Base-by-base conservation (phyloP, 2,329 filamentous ascomycete species). In the Cordyceps pruinosa region DNA sequence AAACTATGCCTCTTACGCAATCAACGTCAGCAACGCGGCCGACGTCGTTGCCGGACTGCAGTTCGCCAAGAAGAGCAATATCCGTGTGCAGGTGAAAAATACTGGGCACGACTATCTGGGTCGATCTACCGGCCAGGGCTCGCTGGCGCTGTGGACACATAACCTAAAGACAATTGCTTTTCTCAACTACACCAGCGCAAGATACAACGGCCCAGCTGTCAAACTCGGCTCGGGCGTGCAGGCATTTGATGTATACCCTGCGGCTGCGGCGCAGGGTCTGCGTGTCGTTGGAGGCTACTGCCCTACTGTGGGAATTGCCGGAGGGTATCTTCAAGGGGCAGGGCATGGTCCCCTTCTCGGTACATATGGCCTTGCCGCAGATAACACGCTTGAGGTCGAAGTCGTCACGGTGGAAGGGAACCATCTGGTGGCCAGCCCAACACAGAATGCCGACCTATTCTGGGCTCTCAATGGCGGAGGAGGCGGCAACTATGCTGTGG, bases 401-500 rank as follows among this genome's bases (percentile, higher is more conserved):
- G 79, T 84, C 1, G 73, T 87, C n/a, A 80, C 77, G 8, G 77
- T 74, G 0, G 64, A 66, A 17, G 81, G 83, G 2, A 58, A 73
- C 17, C 63, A 77, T n/a, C 60, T 84, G 1, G 75, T 67, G 2
- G 81, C 81, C 0, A 77, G 72, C 4, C 72, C 70, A 0, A 64
- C 63, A 0, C 59, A 76, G 32, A 80, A 86, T 61, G 58, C 71
- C 0, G 83, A 86, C 52, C 71, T 87, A 1, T 87, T 82, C 70
- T 88, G 83, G 84, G 85, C 84, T 1, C 68, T 86, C 1, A 73
- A 73, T 42, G 83, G 83, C 4, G 82, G 84, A 0, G 83, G 84
- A 2, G 79, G 76, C 10, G 81, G 82, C 17, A 85, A 75, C 30
- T 87, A 79, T 61, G 83, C 74, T 2, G 72, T 85, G 2, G 80